Evolutionary conservation across 352 stramenopile species (phyloP).

Genomic region (Pythium apleroticum): DNA sequence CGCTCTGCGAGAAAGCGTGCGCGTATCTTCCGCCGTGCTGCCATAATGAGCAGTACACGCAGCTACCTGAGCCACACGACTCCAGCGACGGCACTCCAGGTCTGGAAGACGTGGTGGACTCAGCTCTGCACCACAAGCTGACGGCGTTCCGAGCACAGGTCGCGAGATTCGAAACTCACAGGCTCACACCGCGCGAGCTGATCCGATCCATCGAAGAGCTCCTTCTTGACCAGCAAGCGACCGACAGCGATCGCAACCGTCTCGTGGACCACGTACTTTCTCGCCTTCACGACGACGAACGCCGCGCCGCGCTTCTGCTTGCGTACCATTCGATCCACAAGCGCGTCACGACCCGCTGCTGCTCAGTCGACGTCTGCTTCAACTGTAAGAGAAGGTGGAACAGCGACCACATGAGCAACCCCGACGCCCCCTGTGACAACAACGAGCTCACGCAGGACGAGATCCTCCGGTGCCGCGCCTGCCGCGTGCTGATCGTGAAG

Average conservation of each 20-base stretch:
- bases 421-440: slow-evolving; percentile 29
- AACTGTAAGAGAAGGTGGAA: slow-evolving; percentile 40
- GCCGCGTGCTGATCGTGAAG: slow-evolving; percentile 45
- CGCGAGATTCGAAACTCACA: slow-evolving; percentile 2
- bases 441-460: slow-evolving; percentile 25
- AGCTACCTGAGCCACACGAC: slow-evolving; percentile 7
- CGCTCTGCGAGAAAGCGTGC: slow-evolving; percentile 19
- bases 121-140: neutral
- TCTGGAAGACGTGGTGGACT: neutral
- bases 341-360: slow-evolving; percentile 39
- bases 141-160: neutral
- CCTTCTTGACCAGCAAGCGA: neutral
- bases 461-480: slow-evolving; percentile 44
- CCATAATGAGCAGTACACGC: slow-evolving; percentile 22
- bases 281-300: slow-evolving; percentile 40
- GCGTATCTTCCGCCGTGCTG: slow-evolving; percentile 27
- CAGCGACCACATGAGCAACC: slow-evolving; percentile 25
- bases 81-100: neutral
- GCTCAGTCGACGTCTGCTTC: slow-evolving; percentile 44
- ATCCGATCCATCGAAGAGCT: neutral
- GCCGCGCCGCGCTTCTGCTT: slow-evolving; percentile 39
- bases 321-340: slow-evolving; percentile 35
- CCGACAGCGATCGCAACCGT: neutral
- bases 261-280: slow-evolving; percentile 5
- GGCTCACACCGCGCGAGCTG: neutral